These are phyloP conservation scores for Amanita brunnescens DNA, from an alignment of 768 basidiomycete species.

Conservation along the genomic window DNA sequence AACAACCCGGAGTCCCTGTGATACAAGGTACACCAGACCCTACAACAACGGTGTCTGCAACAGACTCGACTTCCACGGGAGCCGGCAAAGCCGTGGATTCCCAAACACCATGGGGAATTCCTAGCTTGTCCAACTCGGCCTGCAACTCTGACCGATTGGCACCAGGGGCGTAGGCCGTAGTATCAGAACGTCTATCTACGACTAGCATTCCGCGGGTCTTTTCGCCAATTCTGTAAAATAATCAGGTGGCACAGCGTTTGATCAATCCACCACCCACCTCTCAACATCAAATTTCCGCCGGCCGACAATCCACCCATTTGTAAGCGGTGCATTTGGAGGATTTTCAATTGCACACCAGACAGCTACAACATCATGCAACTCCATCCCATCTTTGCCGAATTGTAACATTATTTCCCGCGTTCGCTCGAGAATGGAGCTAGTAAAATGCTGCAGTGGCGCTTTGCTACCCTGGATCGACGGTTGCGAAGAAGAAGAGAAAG, in stretches of 20 bases:
- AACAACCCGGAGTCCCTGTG: constrained; percentile 56
- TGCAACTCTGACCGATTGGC: constrained; percentile 59
- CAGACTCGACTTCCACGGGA: constrained; percentile 38
- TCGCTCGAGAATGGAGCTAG: constrained; percentile 68
- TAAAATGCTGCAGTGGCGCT: constrained; percentile 63
- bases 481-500: constrained; percentile 37
- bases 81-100: constrained; percentile 50
- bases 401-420: constrained; percentile 69
- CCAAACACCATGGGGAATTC: constrained; percentile 24
- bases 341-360: constrained; percentile 81
- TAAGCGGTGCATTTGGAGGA: constrained; percentile 36
- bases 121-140: constrained; percentile 34
- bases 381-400: constrained; percentile 80
- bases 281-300: constrained; percentile 60
- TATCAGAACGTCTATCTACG: constrained; percentile 64
- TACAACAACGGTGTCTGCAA: constrained; percentile 8
- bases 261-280: constrained; percentile 32
- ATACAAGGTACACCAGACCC: constrained; percentile 37
- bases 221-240: constrained; percentile 51
- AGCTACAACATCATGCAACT: constrained; percentile 85
- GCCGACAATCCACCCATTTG: constrained; percentile 47
- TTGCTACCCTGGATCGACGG: constrained; percentile 45
- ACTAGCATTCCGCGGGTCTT: constrained; percentile 84
- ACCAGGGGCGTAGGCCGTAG: constrained; percentile 56
- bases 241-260: neutral